Percentiles rank a stretch among this genome's conserved stretches.
Evolutionary conservation across 1,139 yeast genomes (phyloP).

Genomic region (Debaryomyces sp.): DNA sequence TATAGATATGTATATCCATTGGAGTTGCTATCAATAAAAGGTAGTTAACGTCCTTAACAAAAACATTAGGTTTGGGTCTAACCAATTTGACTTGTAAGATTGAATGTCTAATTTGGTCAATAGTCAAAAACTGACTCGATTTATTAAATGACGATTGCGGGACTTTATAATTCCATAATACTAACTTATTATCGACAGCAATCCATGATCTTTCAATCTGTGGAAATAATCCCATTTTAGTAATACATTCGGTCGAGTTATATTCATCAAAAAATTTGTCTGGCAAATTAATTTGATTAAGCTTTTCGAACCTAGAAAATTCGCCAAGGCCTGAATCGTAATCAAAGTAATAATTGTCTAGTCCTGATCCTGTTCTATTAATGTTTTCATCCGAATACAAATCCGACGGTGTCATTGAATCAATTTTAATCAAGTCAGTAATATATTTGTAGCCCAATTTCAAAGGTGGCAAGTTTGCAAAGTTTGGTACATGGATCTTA

Average conservation of each 20-base stretch:
- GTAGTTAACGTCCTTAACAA: constrained; percentile 74
- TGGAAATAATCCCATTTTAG: constrained; percentile 83
- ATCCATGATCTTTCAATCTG: constrained; percentile 88
- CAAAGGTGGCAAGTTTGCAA: constrained; percentile 46
- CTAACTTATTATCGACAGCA: constrained; percentile 76
- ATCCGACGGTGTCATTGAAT: constrained; percentile 49
- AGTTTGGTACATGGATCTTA: constrained; percentile 48
- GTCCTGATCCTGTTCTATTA: constrained; percentile 40
- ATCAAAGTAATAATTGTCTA: constrained; percentile 50
- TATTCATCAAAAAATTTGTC: constrained; percentile 81
- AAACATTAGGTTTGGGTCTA: constrained; percentile 77
- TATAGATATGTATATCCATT: constrained; percentile 74
- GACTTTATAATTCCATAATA: constrained; percentile 79
- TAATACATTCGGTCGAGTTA: constrained; percentile 64
- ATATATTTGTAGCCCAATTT: constrained; percentile 48
- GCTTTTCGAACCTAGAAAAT: constrained; percentile 78
- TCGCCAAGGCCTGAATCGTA: constrained; percentile 45
- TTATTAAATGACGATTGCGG: constrained; percentile 52
- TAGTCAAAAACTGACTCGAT: constrained; percentile 70
- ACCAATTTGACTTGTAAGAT: constrained; percentile 77
- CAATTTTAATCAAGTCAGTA: constrained; percentile 47
- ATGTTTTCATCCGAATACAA: constrained; percentile 43
- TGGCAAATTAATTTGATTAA: constrained; percentile 72
- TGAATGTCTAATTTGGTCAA: constrained; percentile 81
- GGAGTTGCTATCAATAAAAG: constrained; percentile 80